phyloP scores from a whole-genome alignment of 305 asterid genomes.

The Solanum hybrid region DNA sequence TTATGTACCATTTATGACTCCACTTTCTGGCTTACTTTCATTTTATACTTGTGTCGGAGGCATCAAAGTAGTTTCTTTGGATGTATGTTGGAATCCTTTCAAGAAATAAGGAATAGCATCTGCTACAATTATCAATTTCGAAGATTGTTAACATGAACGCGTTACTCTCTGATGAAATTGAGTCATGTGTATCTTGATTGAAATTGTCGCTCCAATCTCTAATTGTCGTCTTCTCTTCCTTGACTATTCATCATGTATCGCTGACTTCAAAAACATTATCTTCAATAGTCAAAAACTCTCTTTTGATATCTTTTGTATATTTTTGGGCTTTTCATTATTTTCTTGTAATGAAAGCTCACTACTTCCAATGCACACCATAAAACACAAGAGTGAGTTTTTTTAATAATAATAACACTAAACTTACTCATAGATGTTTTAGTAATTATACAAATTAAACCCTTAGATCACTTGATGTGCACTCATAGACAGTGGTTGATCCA shows the following conservation, averaged over 20 bases:
- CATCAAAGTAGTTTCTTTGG: not conserved
- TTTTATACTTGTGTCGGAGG: not conserved
- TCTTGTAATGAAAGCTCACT: not conserved
- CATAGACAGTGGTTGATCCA: slow-evolving; percentile 17
- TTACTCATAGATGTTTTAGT: not conserved
- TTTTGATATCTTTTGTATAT: not conserved
- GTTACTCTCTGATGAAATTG: not conserved
- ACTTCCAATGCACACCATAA: not conserved
- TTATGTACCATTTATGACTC: not conserved
- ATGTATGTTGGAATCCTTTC: not conserved
- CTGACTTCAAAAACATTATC: not conserved
- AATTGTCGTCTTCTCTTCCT: not conserved
- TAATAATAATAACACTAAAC: not conserved
- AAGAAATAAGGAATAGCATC: not conserved
- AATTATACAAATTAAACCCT: not conserved
- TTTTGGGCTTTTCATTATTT: not conserved
- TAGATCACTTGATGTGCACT: slow-evolving; percentile 44
- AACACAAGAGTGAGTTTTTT: not conserved
- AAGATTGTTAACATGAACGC: slow-evolving; percentile 7
- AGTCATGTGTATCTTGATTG: not conserved
- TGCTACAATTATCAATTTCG: not conserved
- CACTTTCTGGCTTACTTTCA: not conserved
- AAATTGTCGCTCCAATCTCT: not conserved
- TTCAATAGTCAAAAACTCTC: not conserved
- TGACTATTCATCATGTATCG: not conserved